Conservation (phyloP, 345 rosid species). For the Luvunga scandens region DNA sequence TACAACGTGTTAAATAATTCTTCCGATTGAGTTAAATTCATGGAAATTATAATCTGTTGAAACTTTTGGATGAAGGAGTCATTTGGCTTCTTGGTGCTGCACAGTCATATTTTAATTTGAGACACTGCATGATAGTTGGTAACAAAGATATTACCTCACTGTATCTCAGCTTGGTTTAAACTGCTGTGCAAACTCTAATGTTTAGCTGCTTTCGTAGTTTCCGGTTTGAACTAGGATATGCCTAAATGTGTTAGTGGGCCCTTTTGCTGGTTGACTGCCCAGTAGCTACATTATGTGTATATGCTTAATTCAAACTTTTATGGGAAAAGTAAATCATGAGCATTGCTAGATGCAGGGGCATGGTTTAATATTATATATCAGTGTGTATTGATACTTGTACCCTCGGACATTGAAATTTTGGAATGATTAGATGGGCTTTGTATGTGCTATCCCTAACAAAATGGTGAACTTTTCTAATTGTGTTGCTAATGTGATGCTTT, state of each 20-base stretch:
- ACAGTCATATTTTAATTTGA: neutral
- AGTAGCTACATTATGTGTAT: neutral
- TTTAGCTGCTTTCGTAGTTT: neutral
- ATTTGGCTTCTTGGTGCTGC: neutral
- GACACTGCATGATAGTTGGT: neutral
- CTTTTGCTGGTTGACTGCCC: neutral
- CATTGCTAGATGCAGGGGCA: neutral
- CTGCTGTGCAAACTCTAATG: neutral
- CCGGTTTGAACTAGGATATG: too few species aligned
- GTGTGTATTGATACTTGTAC: neutral
- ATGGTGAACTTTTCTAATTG: conserved; percentile 4
- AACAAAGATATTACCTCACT: neutral
- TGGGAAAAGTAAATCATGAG: neutral
- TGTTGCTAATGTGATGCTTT: neutral
- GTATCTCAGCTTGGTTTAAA: neutral
- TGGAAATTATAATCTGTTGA: neutral
- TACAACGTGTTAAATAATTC: neutral
- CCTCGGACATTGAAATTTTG: neutral
- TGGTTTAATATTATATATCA: neutral
- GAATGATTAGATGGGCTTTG: neutral
- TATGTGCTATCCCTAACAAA: neutral
- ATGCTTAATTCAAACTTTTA: neutral
- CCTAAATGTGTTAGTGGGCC: neutral
- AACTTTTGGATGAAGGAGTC: neutral
- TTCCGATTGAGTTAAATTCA: neutral